These are phyloP conservation scores for Calonectria pseudoreteaudii DNA, from an alignment of 2,329 filamentous ascomycete genomes.

Conservation along the genomic window DNA sequence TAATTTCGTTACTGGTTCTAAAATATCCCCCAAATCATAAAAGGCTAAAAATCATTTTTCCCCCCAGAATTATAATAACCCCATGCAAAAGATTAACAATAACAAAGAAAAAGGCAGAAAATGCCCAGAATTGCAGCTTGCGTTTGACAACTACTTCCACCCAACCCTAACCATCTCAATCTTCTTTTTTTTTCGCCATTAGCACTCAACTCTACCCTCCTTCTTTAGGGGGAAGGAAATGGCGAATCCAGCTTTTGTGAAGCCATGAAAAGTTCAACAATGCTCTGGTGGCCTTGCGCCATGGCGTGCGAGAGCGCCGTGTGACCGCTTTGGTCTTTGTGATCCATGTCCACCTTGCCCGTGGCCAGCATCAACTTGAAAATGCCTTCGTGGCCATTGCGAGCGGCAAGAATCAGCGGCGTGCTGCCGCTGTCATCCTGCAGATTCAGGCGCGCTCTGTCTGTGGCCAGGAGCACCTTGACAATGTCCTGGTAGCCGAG, in stretches of 20 bases:
- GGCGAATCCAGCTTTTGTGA: background rate
- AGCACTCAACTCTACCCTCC: background rate
- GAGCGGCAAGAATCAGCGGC: background rate
- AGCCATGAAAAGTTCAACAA: background rate
- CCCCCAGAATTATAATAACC: background rate
- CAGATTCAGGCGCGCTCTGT: background rate
- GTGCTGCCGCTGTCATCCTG: background rate
- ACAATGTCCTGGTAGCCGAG: background rate
- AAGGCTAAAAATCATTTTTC: background rate
- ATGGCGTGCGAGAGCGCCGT: background rate
- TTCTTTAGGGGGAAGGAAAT: background rate
- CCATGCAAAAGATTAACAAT: background rate
- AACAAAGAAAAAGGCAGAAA: background rate
- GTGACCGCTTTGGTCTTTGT: background rate
- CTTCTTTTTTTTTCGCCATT: background rate
- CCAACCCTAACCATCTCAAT: background rate
- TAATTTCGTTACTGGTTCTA: background rate
- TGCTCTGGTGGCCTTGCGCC: background rate
- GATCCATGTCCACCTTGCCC: background rate
- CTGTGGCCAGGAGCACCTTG: background rate
- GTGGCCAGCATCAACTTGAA: background rate
- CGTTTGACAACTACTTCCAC: background rate
- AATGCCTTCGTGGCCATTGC: background rate
- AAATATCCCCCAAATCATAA: background rate
- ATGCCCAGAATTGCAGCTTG: background rate